These are phyloP conservation scores for Stipa capillata DNA, from an alignment of 176 grass and related monocot genomes.

Conservation along the genomic window DNA sequence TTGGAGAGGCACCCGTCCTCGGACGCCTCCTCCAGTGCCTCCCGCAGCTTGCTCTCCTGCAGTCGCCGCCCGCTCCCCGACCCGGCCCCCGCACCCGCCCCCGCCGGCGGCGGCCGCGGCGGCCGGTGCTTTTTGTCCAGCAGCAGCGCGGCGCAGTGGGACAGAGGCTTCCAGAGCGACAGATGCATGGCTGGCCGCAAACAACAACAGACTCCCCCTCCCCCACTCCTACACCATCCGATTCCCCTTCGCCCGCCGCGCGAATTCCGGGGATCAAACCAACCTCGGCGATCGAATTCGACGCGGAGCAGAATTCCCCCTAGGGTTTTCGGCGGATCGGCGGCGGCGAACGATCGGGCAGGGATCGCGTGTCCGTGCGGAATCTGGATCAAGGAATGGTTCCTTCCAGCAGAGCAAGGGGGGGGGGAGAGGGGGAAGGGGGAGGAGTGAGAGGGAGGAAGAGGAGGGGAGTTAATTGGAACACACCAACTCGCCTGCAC, in stretches of 20 bases:
- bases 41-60: no score
- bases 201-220: neutral
- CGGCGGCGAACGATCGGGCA: neutral
- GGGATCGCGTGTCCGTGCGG: neutral
- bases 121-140: conserved; percentile 68
- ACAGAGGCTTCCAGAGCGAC: conserved; percentile 94
- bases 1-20: conserved; percentile 88
- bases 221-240: conserved; percentile 40
- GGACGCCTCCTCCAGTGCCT: neutral
- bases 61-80: neutral
- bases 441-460: neutral
- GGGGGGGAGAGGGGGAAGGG: neutral
- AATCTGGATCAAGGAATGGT: conserved; percentile 59
- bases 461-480: conserved; percentile 26
- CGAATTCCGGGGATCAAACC: conserved; percentile 37
- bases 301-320: neutral
- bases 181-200: conserved; percentile 63
- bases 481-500: conserved; percentile 32
- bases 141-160: conserved; percentile 82
- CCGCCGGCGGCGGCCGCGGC: neutral
- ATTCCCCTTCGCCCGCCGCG: neutral
- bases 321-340: neutral
- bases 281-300: conserved; percentile 19
- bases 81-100: neutral
- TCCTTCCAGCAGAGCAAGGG: no score